phyloP scores from a whole-genome alignment of 257 asterid species.

The Przewalskia tangutica region DNA sequence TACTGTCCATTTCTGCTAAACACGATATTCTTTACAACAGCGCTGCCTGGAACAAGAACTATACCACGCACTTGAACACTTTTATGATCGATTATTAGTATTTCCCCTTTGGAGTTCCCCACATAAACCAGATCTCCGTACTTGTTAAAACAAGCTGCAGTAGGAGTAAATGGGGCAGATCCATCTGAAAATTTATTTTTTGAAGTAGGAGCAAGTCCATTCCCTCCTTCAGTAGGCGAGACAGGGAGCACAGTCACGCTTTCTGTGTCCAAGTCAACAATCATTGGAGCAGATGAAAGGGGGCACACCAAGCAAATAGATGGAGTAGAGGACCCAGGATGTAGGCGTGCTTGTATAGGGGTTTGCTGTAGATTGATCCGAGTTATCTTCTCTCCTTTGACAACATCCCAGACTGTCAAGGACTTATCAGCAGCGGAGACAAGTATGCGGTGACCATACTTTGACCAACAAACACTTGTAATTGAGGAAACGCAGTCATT shows the following conservation, averaged over 20 bases:
- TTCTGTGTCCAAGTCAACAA: conserved; percentile 48
- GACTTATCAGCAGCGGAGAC: conserved; percentile 86
- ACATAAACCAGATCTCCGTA: conserved; percentile 74
- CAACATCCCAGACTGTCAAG: conserved; percentile 82
- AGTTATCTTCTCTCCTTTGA: conserved; percentile 64
- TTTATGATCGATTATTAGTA: conserved; percentile 56
- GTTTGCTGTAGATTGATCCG: conserved; percentile 55
- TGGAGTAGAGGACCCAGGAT: conserved; percentile 74
- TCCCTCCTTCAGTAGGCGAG: conserved; percentile 39
- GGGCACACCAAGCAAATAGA: conserved; percentile 80
- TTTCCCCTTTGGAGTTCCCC: conserved; percentile 88
- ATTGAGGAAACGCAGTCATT: conserved; percentile 62
- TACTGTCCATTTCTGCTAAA: conserved; percentile 76
- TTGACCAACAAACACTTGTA: conserved; percentile 89
- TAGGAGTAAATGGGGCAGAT: conserved; percentile 71
- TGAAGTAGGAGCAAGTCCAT: conserved; percentile 36
- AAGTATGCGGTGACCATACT: conserved; percentile 68
- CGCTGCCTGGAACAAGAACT: conserved; percentile 52
- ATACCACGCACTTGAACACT: conserved; percentile 40
- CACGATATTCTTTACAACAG: conserved; percentile 71
- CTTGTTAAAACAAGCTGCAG: conserved; percentile 84
- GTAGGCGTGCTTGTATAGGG: conserved; percentile 71
- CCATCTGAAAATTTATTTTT: conserved; percentile 73
- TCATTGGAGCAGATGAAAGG: conserved; percentile 82
- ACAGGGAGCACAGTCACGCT: conserved; percentile 58